Conservation (phyloP, 805 yeast species). For the Pichia californica region DNA sequence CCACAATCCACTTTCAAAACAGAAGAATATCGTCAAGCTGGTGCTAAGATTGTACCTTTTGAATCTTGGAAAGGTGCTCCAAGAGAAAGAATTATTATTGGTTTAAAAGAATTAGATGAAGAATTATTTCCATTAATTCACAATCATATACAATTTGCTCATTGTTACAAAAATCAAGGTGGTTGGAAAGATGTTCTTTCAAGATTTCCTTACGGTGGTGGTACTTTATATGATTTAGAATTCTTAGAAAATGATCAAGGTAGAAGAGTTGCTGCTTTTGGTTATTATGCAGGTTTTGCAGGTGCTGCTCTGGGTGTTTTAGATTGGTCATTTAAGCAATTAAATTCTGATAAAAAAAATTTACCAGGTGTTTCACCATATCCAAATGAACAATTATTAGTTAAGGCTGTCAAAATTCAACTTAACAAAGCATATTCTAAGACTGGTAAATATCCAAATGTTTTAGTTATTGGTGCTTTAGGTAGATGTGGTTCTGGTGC, state of each 20-base stretch:
- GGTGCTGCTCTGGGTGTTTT: slow-evolving; percentile 96
- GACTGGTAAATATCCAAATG: slow-evolving; percentile 66
- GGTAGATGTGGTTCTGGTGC: slow-evolving; percentile 99
- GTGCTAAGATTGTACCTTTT: slow-evolving; percentile 83
- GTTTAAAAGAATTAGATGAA: slow-evolving; percentile 94
- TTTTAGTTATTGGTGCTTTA: slow-evolving; percentile 89
- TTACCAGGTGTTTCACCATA: slow-evolving; percentile 79
- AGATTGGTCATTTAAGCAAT: slow-evolving; percentile 92
- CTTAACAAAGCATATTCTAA: slow-evolving; percentile 50
- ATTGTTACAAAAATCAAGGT: slow-evolving; percentile 94
- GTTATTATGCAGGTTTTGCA: slow-evolving; percentile 99
- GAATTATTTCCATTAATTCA: slow-evolving; percentile 88
- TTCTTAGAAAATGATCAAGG: slow-evolving; percentile 91
- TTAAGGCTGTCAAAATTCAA: slow-evolving; percentile 61
- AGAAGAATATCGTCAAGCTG: slow-evolving; percentile 71
- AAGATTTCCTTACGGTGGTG: slow-evolving; percentile 89
- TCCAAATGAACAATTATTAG: slow-evolving; percentile 68
- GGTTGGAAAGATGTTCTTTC: slow-evolving; percentile 92
- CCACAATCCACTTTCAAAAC: slow-evolving; percentile 73
- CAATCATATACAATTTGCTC: slow-evolving; percentile 98
- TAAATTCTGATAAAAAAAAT: slow-evolving; percentile 58
- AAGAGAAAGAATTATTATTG: slow-evolving; percentile 79
- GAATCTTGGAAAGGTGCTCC: slow-evolving; percentile 96
- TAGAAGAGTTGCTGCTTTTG: slow-evolving; percentile 98
- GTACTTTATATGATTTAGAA: slow-evolving; percentile 88